A percentile compares a stretch with the other conserved stretches of the same genome.
phyloP scores from a whole-genome alignment of 805 yeast species.

The Priceomyces carsonii region DNA sequence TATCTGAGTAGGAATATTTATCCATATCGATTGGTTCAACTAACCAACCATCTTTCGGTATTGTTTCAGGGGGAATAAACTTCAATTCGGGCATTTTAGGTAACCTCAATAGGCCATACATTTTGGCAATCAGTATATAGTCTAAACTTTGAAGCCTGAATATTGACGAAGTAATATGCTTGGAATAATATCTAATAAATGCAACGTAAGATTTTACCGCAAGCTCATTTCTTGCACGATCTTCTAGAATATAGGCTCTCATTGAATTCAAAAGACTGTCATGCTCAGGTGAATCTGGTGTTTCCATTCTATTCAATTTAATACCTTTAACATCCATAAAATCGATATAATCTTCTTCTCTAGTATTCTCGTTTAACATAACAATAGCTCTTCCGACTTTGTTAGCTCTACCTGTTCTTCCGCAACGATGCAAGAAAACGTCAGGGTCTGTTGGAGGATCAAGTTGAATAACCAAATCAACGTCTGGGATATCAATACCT shows the following conservation, averaged over 20 bases:
- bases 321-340: constrained; percentile 75
- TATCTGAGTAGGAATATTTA: constrained; percentile 61
- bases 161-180: constrained; percentile 85
- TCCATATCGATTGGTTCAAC: constrained; percentile 66
- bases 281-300: constrained; percentile 25
- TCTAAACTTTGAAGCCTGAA: constrained; percentile 75
- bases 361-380: constrained; percentile 64
- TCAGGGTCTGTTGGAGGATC: constrained; percentile 96
- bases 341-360: constrained; percentile 80
- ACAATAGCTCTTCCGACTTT: constrained; percentile 77
- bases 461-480: constrained; percentile 87
- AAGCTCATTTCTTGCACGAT: constrained; percentile 78
- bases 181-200: constrained; percentile 78
- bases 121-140: constrained; percentile 65
- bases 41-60: constrained; percentile 79
- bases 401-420: constrained; percentile 94
- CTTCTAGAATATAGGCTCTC: constrained; percentile 62
- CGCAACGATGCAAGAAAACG: constrained; percentile 89
- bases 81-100: constrained; percentile 94
- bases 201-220: constrained; percentile 82
- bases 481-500: constrained; percentile 94
- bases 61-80: constrained; percentile 43
- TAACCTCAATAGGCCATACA: constrained; percentile 78
- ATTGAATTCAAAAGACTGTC: constrained; percentile 23
- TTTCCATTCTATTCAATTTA: constrained; percentile 41